Conservation (phyloP, 495 filamentous ascomycete genomes). For the Chlorociboria aeruginascens region DNA sequence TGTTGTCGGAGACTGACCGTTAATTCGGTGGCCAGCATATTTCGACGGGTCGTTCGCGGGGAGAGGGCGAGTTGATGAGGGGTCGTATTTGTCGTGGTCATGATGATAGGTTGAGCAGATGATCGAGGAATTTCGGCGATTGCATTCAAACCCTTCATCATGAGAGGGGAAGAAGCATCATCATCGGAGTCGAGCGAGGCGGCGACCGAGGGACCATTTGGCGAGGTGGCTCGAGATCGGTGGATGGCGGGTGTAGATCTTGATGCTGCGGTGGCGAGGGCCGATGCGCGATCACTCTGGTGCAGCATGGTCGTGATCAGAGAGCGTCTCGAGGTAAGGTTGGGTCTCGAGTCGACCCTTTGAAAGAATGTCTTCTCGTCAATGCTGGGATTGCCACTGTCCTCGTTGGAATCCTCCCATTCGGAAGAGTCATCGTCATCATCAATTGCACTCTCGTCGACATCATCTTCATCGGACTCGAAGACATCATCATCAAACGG, state of each 20-base stretch:
- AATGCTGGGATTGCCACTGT: slow-evolving; percentile 68
- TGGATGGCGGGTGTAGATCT: slow-evolving; percentile 76
- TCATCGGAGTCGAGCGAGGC: slow-evolving; percentile 63
- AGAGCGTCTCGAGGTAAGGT: slow-evolving; percentile 76
- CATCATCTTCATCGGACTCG: slow-evolving; percentile 54
- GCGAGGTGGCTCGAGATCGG: slow-evolving; percentile 60
- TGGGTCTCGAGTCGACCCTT: slow-evolving; percentile 78
- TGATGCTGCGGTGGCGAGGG: slow-evolving; percentile 47
- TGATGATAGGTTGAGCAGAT: slow-evolving; percentile 62
- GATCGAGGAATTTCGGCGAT: slow-evolving; percentile 60
- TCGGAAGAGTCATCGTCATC: slow-evolving; percentile 80
- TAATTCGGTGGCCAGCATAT: slow-evolving; percentile 94
- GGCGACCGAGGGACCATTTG: slow-evolving; percentile 60
- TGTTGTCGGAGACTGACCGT: slow-evolving; percentile 69
- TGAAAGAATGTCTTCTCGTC: slow-evolving; percentile 74
- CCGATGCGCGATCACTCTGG: slow-evolving; percentile 52
- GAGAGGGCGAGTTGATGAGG: slow-evolving; percentile 61
- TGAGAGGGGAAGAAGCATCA: slow-evolving; percentile 44
- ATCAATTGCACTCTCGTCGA: slow-evolving; percentile 75
- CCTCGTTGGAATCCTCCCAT: slow-evolving; percentile 89
- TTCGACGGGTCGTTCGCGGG: slow-evolving; percentile 82
- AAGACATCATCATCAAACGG: slow-evolving; percentile 60
- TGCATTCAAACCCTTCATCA: slow-evolving; percentile 49
- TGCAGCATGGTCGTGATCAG: slow-evolving; percentile 85
- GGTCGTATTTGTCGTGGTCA: slow-evolving; percentile 54